phyloP scores from a whole-genome alignment of 129 eudicot genomes.

The Dittrichia graveolens region DNA sequence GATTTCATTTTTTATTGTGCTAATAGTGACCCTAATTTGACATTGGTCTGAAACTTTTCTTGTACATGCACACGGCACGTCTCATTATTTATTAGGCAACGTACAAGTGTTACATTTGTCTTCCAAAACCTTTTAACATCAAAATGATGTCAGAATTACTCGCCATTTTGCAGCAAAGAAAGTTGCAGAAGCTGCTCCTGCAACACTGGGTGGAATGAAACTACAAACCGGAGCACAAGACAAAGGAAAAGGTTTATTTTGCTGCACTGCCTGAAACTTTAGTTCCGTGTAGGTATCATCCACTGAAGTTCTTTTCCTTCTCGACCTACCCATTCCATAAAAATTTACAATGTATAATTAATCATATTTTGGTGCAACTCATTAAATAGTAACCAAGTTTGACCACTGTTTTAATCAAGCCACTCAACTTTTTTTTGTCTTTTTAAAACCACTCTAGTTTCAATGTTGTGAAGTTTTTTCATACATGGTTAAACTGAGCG shows the following conservation, averaged over 20 bases:
- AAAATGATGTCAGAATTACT: not conserved
- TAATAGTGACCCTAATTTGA: not conserved
- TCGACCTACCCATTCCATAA: too few relatives aligned
- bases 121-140: not conserved
- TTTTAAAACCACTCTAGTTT: too few relatives aligned
- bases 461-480: too few relatives aligned
- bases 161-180: constrained; percentile 44
- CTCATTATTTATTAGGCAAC: not conserved
- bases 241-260: constrained; percentile 32
- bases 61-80: not conserved
- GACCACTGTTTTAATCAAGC: too few relatives aligned
- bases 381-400: too few relatives aligned
- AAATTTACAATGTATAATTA: too few relatives aligned
- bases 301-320: too few relatives aligned
- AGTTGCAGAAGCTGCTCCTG: constrained; percentile 38
- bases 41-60: not conserved
- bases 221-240: constrained; percentile 36
- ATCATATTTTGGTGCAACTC: too few relatives aligned
- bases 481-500: too few relatives aligned
- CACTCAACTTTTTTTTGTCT: too few relatives aligned
- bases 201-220: constrained; percentile 37
- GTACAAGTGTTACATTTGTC: not conserved
- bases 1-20: not conserved
- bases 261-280: constrained; percentile 44
- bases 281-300: not conserved